phyloP scores from a whole-genome alignment of 768 basidiomycete species.

The Dentipellis fragilis region DNA sequence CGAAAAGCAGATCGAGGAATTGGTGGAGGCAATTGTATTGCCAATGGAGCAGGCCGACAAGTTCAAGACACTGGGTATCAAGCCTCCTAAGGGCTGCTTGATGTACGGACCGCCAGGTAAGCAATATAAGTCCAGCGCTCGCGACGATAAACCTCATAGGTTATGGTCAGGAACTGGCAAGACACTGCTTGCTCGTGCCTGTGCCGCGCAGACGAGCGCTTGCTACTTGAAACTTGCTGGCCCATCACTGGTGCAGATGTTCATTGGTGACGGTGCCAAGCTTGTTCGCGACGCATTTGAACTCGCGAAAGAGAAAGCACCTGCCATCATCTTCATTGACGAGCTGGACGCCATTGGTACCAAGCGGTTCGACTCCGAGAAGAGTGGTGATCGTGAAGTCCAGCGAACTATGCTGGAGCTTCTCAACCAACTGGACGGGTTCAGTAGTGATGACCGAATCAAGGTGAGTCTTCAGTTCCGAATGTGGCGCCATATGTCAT shows the following conservation, averaged over 20 bases:
- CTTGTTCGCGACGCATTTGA: constrained; percentile 98
- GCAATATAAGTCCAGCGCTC: constrained; percentile 1
- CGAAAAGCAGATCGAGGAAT: constrained; percentile 98
- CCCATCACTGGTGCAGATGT: constrained; percentile 98
- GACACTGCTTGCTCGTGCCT: constrained; percentile 93
- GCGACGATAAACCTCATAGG: no score
- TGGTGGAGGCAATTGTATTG: constrained; percentile 95
- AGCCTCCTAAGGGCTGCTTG: constrained; percentile 92
- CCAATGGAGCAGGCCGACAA: constrained; percentile 99
- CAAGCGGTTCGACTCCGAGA: constrained; percentile 97
- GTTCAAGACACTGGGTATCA: constrained; percentile 97
- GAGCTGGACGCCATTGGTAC: constrained; percentile 91
- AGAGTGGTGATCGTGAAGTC: constrained; percentile 98
- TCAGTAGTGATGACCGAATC: constrained; percentile 93
- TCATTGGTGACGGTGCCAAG: constrained; percentile 98
- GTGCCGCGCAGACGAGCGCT: constrained; percentile 95
- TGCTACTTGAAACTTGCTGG: constrained; percentile 98
- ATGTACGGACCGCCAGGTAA: constrained; percentile 98
- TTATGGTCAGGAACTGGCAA: constrained; percentile 73
- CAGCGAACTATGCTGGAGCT: constrained; percentile 99
- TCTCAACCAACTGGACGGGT: constrained; percentile 96
- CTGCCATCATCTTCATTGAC: constrained; percentile 98
- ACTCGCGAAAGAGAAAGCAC: constrained; percentile 95
- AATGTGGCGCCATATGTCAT: background rate
- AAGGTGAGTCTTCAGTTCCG: constrained; percentile 47